A percentile compares a stretch with the other conserved stretches of the same genome.
These are phyloP conservation scores for Pseudogymnoascus sp. DNA, from an alignment of 2,329 filamentous ascomycete genomes.

Conservation along the genomic window DNA sequence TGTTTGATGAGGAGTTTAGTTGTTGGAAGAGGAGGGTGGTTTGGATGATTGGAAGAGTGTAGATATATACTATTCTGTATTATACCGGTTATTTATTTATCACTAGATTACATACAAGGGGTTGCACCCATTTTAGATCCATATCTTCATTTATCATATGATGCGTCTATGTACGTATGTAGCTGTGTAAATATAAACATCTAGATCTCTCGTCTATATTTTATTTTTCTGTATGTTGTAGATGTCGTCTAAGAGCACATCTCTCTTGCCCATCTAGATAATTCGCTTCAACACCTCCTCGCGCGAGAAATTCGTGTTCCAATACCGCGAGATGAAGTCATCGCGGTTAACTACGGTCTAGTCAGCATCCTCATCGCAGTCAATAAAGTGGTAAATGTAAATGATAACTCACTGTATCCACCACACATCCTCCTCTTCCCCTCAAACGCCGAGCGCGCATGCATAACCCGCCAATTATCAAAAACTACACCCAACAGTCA, in stretches of 20 bases:
- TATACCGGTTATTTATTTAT: not conserved
- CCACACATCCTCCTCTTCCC: constrained; percentile 85
- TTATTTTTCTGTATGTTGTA: not conserved
- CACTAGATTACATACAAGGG: not conserved
- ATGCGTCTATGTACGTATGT: not conserved
- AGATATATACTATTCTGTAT: not conserved
- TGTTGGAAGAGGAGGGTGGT: not conserved
- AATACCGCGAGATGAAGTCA: constrained; percentile 70
- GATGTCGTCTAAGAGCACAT: not conserved
- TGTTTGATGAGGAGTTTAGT: not conserved
- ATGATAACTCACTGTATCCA: constrained; percentile 64
- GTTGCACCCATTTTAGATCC: not conserved
- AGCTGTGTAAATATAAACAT: not conserved
- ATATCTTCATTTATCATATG: not conserved
- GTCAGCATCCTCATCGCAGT: constrained; percentile 14
- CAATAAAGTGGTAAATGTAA: not conserved
- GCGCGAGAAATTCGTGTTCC: constrained; percentile 55
- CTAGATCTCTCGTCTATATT: not conserved
- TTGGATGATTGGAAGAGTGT: not conserved
- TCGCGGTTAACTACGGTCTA: constrained; percentile 62
- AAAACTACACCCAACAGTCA: constrained; percentile 52
- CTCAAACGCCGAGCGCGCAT: constrained; percentile 75
- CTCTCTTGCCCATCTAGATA: constrained; percentile 13
- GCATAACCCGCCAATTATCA: constrained; percentile 91
- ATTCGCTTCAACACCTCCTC: constrained; percentile 23